Base-by-base conservation (phyloP, 2,329 filamentous ascomycete species). In the Apiospora phragmitis region DNA sequence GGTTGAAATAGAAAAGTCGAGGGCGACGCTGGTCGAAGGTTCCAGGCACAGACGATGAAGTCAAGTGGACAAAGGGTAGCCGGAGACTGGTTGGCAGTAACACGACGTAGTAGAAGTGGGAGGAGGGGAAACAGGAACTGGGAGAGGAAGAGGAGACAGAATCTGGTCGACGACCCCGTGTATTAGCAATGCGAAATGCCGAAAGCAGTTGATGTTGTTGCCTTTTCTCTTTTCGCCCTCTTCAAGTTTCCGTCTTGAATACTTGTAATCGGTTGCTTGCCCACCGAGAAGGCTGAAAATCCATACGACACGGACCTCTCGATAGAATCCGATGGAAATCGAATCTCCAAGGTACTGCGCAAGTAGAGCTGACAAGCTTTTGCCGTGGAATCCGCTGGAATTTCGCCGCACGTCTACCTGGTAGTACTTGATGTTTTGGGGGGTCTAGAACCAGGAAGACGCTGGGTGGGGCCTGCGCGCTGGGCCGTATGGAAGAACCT, bases 261-360 rank as follows among this genome's bases (percentile, higher is more conserved):
- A 62, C 55, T 62, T 62, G 55, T 62, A 62, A 62, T 59, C 51
- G 51, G 51, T 59, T 59, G 51, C 42, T 65, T 41, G n/a, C 49
- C 70, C 67, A 47, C 65, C 65, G 65, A 72, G 70, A 72, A 79
- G 76, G 77, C 77, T 78, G 77, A 77, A 73, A 74, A 72, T 74
- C 71, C 71, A 76, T 75, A 75, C 76, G 77, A 77, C 78, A 78
- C 76, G 71, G 72, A 62, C 72, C 73, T 72, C 70, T 68, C 74
- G 75, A 77, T 80, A 76, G 78, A 80, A 80, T 76, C 78, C 71
- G 72, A 80, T 80, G 71, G 78, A 80, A 80, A 79, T 76, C 55
- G 67, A 70, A 35, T 2, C 70, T 67, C 6, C 4, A 45, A 62
- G 38, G 78, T 79, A 77, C 16, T 68, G 65, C 51, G 49, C 62